Base-by-base conservation (phyloP, 2,329 filamentous ascomycete species). In the Fusarium burgessii region DNA sequence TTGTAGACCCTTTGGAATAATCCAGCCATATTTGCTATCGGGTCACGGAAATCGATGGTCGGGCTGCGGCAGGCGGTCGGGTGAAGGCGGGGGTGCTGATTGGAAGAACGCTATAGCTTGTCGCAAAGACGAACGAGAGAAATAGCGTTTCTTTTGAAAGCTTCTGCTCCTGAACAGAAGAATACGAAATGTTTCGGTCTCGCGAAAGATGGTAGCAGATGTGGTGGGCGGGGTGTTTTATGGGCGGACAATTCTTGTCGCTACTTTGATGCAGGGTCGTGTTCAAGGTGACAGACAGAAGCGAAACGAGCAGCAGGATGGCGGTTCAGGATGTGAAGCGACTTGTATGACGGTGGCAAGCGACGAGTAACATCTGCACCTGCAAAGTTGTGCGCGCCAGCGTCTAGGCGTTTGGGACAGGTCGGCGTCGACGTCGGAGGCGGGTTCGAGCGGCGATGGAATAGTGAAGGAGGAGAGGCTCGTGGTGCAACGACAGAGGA, bases 1-100 rank as follows among this genome's bases (percentile, higher is more conserved):
- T 98, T 96, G 87, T 98, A 98, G 82, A 99, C 91, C 84, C 91
- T 92, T 80, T 92, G 93, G 83, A 99, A 97, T 81, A 99, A 85
- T 77, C 93, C 93, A 78, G 94, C 93, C 95, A 98, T 98, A 46
- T 83, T 77, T 65, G 65, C 66, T 72, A 60, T 74, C 68, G 61
- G 62, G 59, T 46, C 57, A 64, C 74, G 58, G 59, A 72, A 57
- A 41, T 64, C 56, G 66, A 64, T 72, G 58, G 40, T 75, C 70
- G 69, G 61, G 68, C 65, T 68, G 69, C 54, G 62, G 70, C 58
- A 72, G 70, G 68, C 61, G 62, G 68, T 75, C 74, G 74, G 70
- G 71, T 69, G 72, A 71, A 68, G 72, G 72, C 63, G 72, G 74
- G 70, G 74, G 65, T 72, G 65, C 58, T 70, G 67, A 70, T 74